Evolutionary conservation across 306 rosid species (phyloP).

Genomic region (Argentina anserina): DNA sequence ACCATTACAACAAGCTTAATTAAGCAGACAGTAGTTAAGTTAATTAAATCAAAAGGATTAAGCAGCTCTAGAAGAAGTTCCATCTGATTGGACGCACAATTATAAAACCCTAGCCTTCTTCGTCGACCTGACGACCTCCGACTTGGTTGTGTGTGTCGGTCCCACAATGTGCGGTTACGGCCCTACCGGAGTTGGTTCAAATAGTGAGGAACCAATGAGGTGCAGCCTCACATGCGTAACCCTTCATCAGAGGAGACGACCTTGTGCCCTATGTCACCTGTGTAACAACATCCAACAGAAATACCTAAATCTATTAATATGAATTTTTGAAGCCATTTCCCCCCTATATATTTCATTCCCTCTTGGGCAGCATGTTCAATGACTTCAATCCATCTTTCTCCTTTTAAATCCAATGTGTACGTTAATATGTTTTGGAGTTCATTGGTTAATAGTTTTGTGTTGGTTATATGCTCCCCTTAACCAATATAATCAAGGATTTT

Average conservation of each 20-base stretch:
- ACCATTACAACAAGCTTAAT: slow-evolving; percentile 37
- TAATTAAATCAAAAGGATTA: slow-evolving; percentile 33
- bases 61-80: slow-evolving; percentile 20
- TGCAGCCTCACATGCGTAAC: slow-evolving; percentile 37
- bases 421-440: neutral
- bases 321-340: neutral
- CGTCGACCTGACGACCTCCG: neutral
- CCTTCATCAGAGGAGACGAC: slow-evolving; percentile 47
- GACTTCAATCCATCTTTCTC: slow-evolving; percentile 5
- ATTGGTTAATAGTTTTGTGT: neutral
- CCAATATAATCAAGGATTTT: neutral
- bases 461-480: neutral
- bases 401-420: neutral
- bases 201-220: slow-evolving; percentile 45
- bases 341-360: neutral
- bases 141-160: neutral
- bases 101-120: neutral
- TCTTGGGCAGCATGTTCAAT: slow-evolving; percentile 2
- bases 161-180: slow-evolving; percentile 16
- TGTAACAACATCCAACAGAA: slow-evolving; percentile 13
- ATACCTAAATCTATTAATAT: neutral
- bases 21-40: slow-evolving; percentile 25
- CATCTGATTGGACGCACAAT: slow-evolving; percentile 34
- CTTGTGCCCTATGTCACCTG: slow-evolving; percentile 32
- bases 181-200: slow-evolving; percentile 34